Conservation (phyloP, 1,284 basidiomycete genomes). For the Cutaneotrichosporon spelunceum region DNA sequence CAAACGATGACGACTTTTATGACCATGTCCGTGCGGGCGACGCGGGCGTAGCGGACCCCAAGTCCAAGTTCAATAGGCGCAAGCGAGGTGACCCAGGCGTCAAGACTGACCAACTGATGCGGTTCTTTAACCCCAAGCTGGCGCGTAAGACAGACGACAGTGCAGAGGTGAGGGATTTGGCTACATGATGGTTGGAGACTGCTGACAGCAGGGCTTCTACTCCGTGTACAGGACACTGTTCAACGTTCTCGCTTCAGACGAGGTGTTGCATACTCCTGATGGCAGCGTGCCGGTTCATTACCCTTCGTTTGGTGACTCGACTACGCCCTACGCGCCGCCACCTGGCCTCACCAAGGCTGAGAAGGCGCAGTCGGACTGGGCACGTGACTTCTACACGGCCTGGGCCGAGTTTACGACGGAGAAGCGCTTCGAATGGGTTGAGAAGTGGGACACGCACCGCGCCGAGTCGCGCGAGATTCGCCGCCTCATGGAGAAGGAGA, state of each 20-base stretch:
- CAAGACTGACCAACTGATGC: conserved; percentile 72
- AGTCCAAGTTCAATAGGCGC: conserved; percentile 58
- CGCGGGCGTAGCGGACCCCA: conserved; percentile 41
- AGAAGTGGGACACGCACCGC: conserved; percentile 76
- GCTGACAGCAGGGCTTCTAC: conserved; percentile 70
- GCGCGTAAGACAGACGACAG: conserved; percentile 71
- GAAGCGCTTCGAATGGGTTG: conserved; percentile 88
- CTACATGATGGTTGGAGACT: conserved; percentile 12
- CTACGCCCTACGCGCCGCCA: conserved; percentile 61
- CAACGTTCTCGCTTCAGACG: conserved; percentile 76
- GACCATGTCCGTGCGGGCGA: conserved; percentile 74
- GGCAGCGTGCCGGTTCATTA: conserved; percentile 55
- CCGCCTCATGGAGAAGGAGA: conserved; percentile 92
- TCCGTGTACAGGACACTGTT: conserved; percentile 88
- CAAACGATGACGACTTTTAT: conserved; percentile 78
- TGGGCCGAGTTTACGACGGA: conserved; percentile 85
- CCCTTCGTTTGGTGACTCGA: conserved; percentile 79
- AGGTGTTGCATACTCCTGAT: conserved; percentile 61
- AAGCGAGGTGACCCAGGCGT: conserved; percentile 72
- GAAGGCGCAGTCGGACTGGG: conserved; percentile 54
- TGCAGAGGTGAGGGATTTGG: conserved; percentile 58
- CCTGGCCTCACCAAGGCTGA: conserved; percentile 55
- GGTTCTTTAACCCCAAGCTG: conserved; percentile 76
- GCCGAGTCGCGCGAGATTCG: conserved; percentile 83
- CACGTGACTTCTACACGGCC: conserved; percentile 73